A percentile compares a stretch with the other conserved stretches of the same genome.
phyloP scores from a whole-genome alignment of 192 early-diverging fungal species.

The Coemansia sp. region DNA sequence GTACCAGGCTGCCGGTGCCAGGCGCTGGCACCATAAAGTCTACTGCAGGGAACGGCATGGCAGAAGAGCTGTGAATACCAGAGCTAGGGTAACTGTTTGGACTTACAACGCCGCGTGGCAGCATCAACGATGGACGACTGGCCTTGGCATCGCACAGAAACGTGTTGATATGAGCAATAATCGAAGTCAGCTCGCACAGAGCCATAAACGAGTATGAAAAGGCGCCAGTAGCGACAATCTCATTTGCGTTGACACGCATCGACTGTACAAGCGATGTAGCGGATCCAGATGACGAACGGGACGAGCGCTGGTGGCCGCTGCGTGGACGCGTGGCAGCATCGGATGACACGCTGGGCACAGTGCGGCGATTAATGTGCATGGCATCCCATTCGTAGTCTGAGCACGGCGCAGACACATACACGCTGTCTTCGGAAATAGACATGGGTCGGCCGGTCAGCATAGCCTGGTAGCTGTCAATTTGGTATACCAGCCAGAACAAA shows the following conservation, averaged over 20 bases:
- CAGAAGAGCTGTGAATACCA: background rate
- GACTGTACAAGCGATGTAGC: slow-evolving; percentile 20
- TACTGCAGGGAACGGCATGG: slow-evolving; percentile 41
- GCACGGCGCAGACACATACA: slow-evolving; percentile 50
- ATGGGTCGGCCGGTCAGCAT: slow-evolving; percentile 52
- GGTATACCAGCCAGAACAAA: slow-evolving; percentile 53
- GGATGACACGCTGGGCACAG: background rate
- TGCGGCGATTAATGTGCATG: slow-evolving; percentile 13
- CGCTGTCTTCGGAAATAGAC: slow-evolving; percentile 47
- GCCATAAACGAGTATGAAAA: slow-evolving; percentile 56
- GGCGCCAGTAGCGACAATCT: slow-evolving; percentile 50
- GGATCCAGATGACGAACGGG: slow-evolving; percentile 33
- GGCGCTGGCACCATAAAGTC: slow-evolving; percentile 30
- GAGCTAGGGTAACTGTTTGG: background rate
- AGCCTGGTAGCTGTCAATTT: slow-evolving; percentile 55
- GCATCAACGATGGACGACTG: slow-evolving; percentile 20
- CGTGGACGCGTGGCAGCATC: background rate
- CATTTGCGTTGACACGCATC: slow-evolving; percentile 27
- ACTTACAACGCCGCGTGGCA: background rate
- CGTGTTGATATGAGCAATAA: slow-evolving; percentile 42
- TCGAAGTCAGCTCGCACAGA: slow-evolving; percentile 51
- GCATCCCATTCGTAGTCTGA: slow-evolving; percentile 54
- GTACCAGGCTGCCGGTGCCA: slow-evolving; percentile 20
- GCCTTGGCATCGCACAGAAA: slow-evolving; percentile 51
- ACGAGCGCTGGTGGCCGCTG: slow-evolving; percentile 20